Evolutionary conservation across 2,329 filamentous ascomycete species (phyloP).

Genomic region (Penicillium sp.): DNA sequence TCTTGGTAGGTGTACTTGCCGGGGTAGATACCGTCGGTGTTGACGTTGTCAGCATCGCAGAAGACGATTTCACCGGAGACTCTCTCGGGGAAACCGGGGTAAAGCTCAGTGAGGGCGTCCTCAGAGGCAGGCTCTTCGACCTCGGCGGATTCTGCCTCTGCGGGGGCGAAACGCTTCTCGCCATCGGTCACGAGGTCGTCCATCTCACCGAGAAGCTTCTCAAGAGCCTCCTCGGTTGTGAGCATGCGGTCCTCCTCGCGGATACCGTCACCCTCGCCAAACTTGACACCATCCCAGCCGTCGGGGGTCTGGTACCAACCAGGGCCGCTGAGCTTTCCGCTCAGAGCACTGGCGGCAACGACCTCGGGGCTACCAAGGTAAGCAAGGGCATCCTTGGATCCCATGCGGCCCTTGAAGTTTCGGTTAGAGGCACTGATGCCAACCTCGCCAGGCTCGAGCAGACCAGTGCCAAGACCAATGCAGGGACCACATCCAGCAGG

Average conservation of each 20-base stretch:
- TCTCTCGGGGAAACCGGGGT: conserved; percentile 83
- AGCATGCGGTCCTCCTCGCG: conserved; percentile 64
- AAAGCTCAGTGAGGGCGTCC: conserved; percentile 62
- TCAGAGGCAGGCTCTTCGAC: conserved; percentile 16
- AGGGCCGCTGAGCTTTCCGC: conserved; percentile 60
- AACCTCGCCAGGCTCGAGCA: conserved; percentile 82
- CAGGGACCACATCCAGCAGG: conserved; percentile 80
- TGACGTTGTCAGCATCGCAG: conserved; percentile 81
- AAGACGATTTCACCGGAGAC: conserved; percentile 87
- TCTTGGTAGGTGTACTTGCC: conserved; percentile 94
- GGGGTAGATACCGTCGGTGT: conserved; percentile 91
- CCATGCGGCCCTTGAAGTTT: conserved; percentile 93
- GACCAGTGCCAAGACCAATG: conserved; percentile 78
- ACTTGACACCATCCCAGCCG: conserved; percentile 61
- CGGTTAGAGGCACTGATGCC: conserved; percentile 83
- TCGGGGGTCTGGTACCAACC: conserved; percentile 76
- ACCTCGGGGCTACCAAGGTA: conserved; percentile 90
- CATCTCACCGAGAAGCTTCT: conserved; percentile 69
- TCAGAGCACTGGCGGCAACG: conserved; percentile 83
- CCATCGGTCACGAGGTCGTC: conserved; percentile 62
- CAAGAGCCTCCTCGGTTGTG: conserved; percentile 69
- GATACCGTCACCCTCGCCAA: conserved; percentile 72
- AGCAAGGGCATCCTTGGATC: conserved; percentile 73
- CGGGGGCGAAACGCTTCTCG: conserved; percentile 49
- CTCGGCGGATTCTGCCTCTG: conserved; percentile 19